Base-by-base conservation (phyloP, 1,284 basidiomycete genomes). In the Crucibulum cyathiforme region DNA sequence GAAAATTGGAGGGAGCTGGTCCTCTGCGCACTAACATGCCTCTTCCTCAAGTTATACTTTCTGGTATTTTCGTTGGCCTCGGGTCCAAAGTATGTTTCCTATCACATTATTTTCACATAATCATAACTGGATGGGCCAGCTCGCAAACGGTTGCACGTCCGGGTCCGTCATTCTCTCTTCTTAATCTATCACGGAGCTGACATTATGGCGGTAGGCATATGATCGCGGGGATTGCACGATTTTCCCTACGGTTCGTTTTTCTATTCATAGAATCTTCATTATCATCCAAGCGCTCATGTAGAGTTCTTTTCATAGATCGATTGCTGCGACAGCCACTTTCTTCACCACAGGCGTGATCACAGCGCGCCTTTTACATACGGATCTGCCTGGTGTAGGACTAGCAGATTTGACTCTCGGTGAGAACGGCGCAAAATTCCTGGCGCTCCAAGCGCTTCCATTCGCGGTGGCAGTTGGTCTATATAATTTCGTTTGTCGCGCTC, bases 151-250 rank as follows among this genome's bases (percentile, higher is more conserved):
- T 15, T 88, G 86, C 64, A 87, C 86, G 10, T 87, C 86, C 24
- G 85, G 85, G 85, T 86, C 71, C 35, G 69, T 67, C 50, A 17
- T 39, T 34, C 34, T 24, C 10, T 50, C 15, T n/a, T 2, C 36
- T 51, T 19, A 49, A 24, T 53, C 45, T 24, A 50, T n/a, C 54
- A 58, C 36, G 54, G 57, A 58, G 56, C 46, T 57, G 35, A 46
- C 24, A 45, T 58, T 49, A 54, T 58, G 24, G 53, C 31, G 60
- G 17, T 63, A 90, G 89, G 52, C 90, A 92, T 75, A 89, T 92
- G 82, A 80, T 92, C 53, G 85, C 83, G 62, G 90, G 90, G 38
- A 65, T 89, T 34, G 86, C 88, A 19, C 82, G 86, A 36, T 77
- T 89, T 55, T 90, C 89, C 19, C 63, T 74, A 38, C 81, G 89